Base-by-base conservation (phyloP, 192 early-diverging fungal species). In the Backusella australiensis region DNA sequence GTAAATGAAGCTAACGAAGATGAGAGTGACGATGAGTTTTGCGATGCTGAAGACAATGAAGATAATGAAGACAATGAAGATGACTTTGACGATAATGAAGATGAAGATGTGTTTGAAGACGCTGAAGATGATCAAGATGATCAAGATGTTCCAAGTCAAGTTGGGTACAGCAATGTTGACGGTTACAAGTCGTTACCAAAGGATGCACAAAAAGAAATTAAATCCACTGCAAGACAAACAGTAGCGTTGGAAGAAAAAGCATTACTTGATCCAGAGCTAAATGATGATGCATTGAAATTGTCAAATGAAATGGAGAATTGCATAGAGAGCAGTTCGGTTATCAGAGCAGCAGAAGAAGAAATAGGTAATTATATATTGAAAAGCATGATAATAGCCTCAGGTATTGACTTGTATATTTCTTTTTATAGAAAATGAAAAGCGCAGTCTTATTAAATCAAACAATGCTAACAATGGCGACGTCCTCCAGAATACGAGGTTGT, bases 211-310 rank as follows among this genome's bases (percentile, higher is more conserved):
- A 71, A 29, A 29, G 41, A n/a, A 46, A 21, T 71, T 2, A 29
- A 39, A 0, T 34, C 11, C 17, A 42, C 49, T 7, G 69, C 69
- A 17, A 46, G 41, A 71, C 26, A 36, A 34, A 46, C 34, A 26
- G 42, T 71, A 14, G 69, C 23, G 19, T 19, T 44, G 5, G 41
- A 71, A 71, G 69, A 44, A 26, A 39, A 36, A 2, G 41, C 39
- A 19, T 34, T 46, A 9, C 36, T 39, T 38, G 41, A 21, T 32
- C 69, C 82, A 2, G 78, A 86, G 19, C 69, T 89, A 32, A 86
- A 88, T 49, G 77, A 84, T 34, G 89, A 89, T 67, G 79, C 82
- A 6, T 86, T 88, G 36, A 81, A 81, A 39, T 52, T 85, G 32
- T 79, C 80, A 32, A 66, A 81, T 26, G 84, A 85, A 34, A 75